A percentile compares a stretch with the other conserved stretches of the same genome.
These are phyloP conservation scores for Protoeuglena noctilucae DNA, from an alignment of 139 green algal genomes.

Conservation along the genomic window DNA sequence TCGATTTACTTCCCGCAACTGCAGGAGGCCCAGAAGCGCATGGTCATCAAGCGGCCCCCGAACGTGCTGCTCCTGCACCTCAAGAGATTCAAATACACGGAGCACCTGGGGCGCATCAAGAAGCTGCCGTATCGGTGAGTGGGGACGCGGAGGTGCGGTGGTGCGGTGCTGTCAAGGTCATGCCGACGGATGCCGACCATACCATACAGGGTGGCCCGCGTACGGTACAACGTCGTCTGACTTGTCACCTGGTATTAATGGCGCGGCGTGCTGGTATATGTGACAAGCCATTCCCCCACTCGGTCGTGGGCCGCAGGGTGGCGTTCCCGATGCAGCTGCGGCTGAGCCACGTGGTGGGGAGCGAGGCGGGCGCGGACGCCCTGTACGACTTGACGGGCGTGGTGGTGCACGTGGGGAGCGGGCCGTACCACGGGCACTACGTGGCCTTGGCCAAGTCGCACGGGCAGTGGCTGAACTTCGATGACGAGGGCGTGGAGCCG, in stretches of 20 bases:
- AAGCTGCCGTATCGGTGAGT: conserved; percentile 96
- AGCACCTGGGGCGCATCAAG: conserved; percentile 33
- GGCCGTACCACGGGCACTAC: conserved; percentile 93
- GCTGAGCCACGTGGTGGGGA: conserved; percentile 63
- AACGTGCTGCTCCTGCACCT: conserved; percentile 81
- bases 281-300: too few species aligned
- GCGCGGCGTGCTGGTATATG: too few species aligned
- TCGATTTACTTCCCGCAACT: too few species aligned
- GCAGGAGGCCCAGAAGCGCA: conserved; percentile 78
- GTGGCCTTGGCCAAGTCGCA: conserved; percentile 77
- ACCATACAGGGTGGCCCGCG: too few species aligned
- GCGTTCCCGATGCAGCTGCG: conserved; percentile 94
- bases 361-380: conserved; percentile 33
- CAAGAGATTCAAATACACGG: conserved; percentile 92
- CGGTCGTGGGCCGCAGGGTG: too few species aligned
- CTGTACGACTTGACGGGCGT: conserved; percentile 76
- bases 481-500: conserved; percentile 69
- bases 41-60: conserved; percentile 62
- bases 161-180: too few species aligned
- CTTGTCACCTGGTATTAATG: too few species aligned
- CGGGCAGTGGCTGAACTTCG: conserved; percentile 75
- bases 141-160: too few species aligned
- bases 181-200: too few species aligned
- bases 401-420: conserved; percentile 88
- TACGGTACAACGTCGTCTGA: too few species aligned